A percentile compares a stretch with the other conserved stretches of the same genome.
These are phyloP conservation scores for Calonectria pseudoturangicola DNA, from an alignment of 2,329 filamentous ascomycete species.

Conservation along the genomic window DNA sequence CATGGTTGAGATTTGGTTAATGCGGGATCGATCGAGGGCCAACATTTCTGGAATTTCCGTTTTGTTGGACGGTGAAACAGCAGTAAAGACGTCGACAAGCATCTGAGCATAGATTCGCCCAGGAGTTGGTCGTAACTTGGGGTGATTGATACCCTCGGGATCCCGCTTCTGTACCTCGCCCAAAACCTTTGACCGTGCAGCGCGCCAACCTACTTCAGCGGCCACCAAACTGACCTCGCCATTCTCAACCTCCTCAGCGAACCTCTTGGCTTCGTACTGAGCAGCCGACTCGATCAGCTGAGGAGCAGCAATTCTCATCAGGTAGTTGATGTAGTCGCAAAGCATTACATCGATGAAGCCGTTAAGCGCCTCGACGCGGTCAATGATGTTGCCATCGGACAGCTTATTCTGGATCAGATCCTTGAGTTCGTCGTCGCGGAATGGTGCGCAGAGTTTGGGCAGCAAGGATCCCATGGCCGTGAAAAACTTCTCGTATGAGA, in stretches of 20 bases:
- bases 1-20: constrained; percentile 64
- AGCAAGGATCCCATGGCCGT: constrained; percentile 83
- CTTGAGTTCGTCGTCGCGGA: constrained; percentile 86
- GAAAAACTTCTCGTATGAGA: constrained; percentile 89
- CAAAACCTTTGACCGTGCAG: constrained; percentile 77
- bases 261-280: constrained; percentile 84
- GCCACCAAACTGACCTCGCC: constrained; percentile 72
- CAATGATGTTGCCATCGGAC: constrained; percentile 78
- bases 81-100: constrained; percentile 84
- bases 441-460: constrained; percentile 86
- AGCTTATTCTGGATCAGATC: constrained; percentile 78
- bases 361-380: constrained; percentile 84
- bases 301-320: constrained; percentile 82
- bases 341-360: constrained; percentile 86
- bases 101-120: constrained; percentile 86
- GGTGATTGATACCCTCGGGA: constrained; percentile 78
- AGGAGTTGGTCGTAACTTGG: constrained; percentile 77
- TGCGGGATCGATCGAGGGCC: constrained; percentile 79
- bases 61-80: constrained; percentile 72
- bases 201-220: constrained; percentile 80
- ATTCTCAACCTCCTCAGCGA: constrained; percentile 78
- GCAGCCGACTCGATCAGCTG: constrained; percentile 82
- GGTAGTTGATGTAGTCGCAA: constrained; percentile 88
- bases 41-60: constrained; percentile 83
- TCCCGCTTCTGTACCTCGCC: constrained; percentile 81